Base-by-base conservation (phyloP, 306 rosid genomes). In the Citrullus amarus region DNA sequence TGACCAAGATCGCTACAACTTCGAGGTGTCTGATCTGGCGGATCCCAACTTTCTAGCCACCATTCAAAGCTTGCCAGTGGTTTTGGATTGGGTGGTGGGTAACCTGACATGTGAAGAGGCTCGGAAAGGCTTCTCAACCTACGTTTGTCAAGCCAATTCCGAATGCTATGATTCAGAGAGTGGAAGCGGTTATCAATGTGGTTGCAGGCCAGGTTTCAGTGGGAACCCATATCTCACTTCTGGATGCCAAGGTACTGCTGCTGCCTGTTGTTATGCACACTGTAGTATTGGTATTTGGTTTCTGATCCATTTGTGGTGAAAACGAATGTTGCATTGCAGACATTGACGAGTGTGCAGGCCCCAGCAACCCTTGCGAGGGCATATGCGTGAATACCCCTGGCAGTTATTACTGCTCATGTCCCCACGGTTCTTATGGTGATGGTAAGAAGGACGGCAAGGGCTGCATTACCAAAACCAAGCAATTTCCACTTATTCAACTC, bases 361-460 rank as follows among this genome's bases (percentile, higher is more conserved):
- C 79, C 3, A 36, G 20, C 55, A 76, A 57, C 61, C 79, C 79
- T 20, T 76, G 79, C 36, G 79, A 76, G 1, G 48, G 56, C 17
- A 76, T 76, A 6, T 76, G 79, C 79, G 56, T 39, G 12, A 76
- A 58, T 41, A 76, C 79, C 12, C 67, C 79, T 2, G 69, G 69
- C 13, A 76, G 69, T 41, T 76, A 76, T 76, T 57, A 76, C 39
- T 76, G 79, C 44, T 22, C 79, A 5, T 76, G 79, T 15, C 79
- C 79, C 13, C 10, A 76, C 7, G 79, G 22, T 6, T 34, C 68
- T 8, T 43, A 58, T 0, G 79, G 79, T 10, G 79, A 76, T 16
- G 79, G 79, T 12, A 76, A 13, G 13, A 76, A 76, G 44, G 18
- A 59, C 14, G 68, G 79, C 79, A 76, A 76, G 79, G 79, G 79